Evolutionary conservation across 2,329 filamentous ascomycete species (phyloP).

Genomic region (Fusarium sp.): DNA sequence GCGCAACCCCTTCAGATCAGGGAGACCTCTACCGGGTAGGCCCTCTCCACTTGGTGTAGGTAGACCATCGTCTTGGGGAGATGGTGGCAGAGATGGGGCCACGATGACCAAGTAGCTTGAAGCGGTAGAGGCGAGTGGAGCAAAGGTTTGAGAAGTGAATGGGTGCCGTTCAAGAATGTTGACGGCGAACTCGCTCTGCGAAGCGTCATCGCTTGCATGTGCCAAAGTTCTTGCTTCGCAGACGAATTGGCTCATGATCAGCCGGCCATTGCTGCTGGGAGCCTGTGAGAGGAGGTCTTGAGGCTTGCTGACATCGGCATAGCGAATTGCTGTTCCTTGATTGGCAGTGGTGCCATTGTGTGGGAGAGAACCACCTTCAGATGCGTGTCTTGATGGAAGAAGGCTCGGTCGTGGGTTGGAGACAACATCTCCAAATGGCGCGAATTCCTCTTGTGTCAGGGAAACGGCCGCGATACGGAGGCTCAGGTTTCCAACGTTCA

Average conservation of each 20-base stretch:
- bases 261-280: conserved; percentile 62
- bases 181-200: conserved; percentile 62
- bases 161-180: conserved; percentile 88
- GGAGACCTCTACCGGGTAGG: conserved; percentile 70
- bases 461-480: conserved; percentile 64
- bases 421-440: conserved; percentile 84
- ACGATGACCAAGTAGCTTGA: conserved; percentile 85
- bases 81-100: conserved; percentile 74
- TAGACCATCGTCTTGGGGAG: conserved; percentile 36
- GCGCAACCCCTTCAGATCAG: conserved; percentile 74
- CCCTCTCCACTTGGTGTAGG: conserved; percentile 44
- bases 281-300: conserved; percentile 75
- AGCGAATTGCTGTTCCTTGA: conserved; percentile 90
- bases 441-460: conserved; percentile 76
- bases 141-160: conserved; percentile 93
- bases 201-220: conserved; percentile 9
- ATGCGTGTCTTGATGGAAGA: conserved; percentile 58
- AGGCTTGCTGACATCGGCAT: conserved; percentile 79
- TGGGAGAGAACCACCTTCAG: conserved; percentile 50
- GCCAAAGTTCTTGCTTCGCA: conserved; percentile 61
- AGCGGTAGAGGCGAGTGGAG: conserved; percentile 69
- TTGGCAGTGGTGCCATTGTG: conserved; percentile 72
- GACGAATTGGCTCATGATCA: conserved; percentile 89
- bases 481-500: conserved; percentile 36
- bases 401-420: conserved; percentile 72